Evolutionary conservation across 371 early-diverging fungal species (phyloP), one percentile per base, ranked within the genome.

Genomic region (Conidiobolus incongruus): DNA sequence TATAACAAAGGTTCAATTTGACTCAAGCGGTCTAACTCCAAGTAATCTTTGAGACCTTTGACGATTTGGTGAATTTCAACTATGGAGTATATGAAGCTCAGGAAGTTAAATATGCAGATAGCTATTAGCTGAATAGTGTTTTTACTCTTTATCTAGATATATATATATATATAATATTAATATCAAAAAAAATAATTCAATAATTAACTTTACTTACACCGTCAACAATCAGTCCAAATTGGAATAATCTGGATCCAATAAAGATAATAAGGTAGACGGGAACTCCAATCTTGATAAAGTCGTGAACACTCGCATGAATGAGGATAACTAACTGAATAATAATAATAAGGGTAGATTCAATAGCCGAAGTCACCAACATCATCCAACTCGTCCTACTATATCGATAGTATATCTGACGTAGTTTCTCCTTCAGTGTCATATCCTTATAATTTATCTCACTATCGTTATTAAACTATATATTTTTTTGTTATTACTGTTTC

Each of bases 101-200:
- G 76, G 21, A 77, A 39, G 52, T 85, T 77, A 62, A 88, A 81
- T 31, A 77, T 38, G 31, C 85, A 63, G 46, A 83, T 72, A 4
- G 77, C 82, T 46, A 87, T 77, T 29, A 88, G 65, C 55, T 91
- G 87, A 47, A 89, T 85, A 0, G 86, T 87, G 58, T 91, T 89
- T 55, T 80, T 69, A 35, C 70, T 65, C 30, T 68, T 68, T 1
- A 81, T 65, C 83, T 82, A 59, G 38, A 52, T 5, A 34, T 16
- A 37, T 21, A 34, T 4, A 13, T 35, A 12, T 19, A 28, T 39
- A 10, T 22, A 2, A 0, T 40, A 17, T 2, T 16, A n/a, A 26
- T 26, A 26, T 26, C 8, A 26, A 26, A 26, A n/a, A n/a, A n/a
- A n/a, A n/a, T n/a, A n/a, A n/a, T n/a, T n/a, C n/a, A n/a, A n/a